A percentile compares a stretch with the other conserved stretches of the same genome.
Evolutionary conservation across 2,329 filamentous ascomycete species (phyloP).

Genomic region (Aspergillus novoparasiticus): DNA sequence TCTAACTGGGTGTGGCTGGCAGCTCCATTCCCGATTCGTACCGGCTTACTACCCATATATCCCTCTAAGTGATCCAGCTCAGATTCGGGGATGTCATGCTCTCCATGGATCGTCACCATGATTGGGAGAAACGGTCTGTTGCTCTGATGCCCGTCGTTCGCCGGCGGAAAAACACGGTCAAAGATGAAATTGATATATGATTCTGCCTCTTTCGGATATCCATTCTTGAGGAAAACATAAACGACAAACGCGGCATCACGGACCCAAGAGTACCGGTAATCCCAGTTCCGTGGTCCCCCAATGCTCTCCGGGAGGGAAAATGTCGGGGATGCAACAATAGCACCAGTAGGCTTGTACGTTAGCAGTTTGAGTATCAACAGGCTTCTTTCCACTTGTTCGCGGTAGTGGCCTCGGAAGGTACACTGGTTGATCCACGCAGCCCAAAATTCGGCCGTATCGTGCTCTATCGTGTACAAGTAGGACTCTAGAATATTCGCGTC

Average conservation of each 20-base stretch:
- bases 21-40: not conserved
- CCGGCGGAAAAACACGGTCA: conserved; percentile 59
- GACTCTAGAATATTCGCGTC: not conserved
- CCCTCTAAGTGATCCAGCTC: not conserved
- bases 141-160: conserved; percentile 54
- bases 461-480: not conserved
- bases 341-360: conserved; percentile 77
- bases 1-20: conserved; percentile 61
- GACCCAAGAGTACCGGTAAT: conserved; percentile 68
- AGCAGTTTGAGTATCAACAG: conserved; percentile 75
- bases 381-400: conserved; percentile 70
- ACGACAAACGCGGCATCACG: conserved; percentile 77
- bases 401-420: conserved; percentile 71
- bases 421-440: conserved; percentile 65
- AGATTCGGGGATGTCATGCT: not conserved
- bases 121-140: not conserved
- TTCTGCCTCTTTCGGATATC: conserved; percentile 74
- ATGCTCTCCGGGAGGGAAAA: conserved; percentile 77
- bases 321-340: conserved; percentile 74
- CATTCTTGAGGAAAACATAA: conserved; percentile 73
- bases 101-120: not conserved
- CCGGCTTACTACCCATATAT: not conserved
- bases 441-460: not conserved
- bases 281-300: conserved; percentile 62
- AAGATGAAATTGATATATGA: conserved; percentile 79